These are phyloP conservation scores for Amorphotheca resinae DNA, from an alignment of 495 filamentous ascomycete species.

Conservation along the genomic window DNA sequence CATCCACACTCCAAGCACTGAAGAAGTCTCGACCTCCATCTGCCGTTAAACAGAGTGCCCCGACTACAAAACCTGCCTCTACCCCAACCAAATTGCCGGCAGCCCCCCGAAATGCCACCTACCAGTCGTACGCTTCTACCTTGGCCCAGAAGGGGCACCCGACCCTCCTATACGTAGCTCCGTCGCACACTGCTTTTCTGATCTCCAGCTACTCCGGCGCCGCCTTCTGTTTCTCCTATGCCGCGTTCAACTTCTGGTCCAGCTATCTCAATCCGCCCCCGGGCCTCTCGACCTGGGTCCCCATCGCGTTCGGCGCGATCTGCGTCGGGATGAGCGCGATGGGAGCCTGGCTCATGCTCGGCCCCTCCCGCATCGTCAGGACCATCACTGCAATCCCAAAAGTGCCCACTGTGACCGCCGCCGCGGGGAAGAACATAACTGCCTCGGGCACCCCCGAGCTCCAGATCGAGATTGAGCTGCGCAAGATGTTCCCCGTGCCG, in stretches of 20 bases:
- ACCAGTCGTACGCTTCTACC: constrained; percentile 28
- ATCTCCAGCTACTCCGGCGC: constrained; percentile 41
- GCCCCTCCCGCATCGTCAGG: constrained; percentile 28
- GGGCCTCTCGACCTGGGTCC: constrained; percentile 31
- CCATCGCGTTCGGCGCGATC: constrained; percentile 30
- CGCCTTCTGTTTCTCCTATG: constrained; percentile 44
- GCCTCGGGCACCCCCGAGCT: constrained; percentile 1
- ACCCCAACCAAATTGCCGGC: neutral
- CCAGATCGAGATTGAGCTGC: constrained; percentile 18
- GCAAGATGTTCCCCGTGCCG: constrained; percentile 18
- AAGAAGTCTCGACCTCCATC: neutral
- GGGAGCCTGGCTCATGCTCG: constrained; percentile 34
- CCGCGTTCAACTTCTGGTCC: constrained; percentile 40
- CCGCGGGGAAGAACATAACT: neutral
- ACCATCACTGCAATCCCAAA: constrained; percentile 25
- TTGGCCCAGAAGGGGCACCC: constrained; percentile 30
- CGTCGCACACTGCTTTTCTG: constrained; percentile 46
- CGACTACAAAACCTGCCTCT: neutral
- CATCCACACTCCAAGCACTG: constrained; percentile 3
- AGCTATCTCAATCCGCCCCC: constrained; percentile 31
- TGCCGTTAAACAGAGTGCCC: neutral
- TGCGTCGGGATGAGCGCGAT: constrained; percentile 32
- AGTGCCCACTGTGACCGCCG: neutral
- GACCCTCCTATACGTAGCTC: constrained; percentile 47
- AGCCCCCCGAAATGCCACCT: neutral